Evolutionary conservation across 108 stramenopile genomes (phyloP).

Genomic region (Fragilaria radians): DNA sequence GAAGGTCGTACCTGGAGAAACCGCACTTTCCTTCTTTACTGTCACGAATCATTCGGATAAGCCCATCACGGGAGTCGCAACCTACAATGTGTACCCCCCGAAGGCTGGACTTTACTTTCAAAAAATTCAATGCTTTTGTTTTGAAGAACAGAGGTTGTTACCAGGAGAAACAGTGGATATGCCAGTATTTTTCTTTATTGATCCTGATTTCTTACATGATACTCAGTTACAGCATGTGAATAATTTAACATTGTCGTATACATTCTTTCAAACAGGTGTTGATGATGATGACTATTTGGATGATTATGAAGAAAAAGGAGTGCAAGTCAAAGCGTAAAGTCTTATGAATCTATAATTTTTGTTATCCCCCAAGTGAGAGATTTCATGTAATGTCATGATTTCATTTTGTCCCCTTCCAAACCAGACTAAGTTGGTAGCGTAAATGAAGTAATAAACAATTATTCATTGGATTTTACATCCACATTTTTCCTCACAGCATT

Average conservation of each 20-base stretch:
- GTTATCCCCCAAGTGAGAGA: too few species aligned
- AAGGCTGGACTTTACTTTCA: constrained; percentile 97
- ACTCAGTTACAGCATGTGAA: constrained; percentile 84
- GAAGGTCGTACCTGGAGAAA: constrained; percentile 96
- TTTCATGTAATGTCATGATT: too few species aligned
- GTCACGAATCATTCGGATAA: constrained; percentile 90
- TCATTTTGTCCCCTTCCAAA: too few species aligned
- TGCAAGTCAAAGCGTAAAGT: too few species aligned
- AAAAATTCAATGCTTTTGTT: constrained; percentile 99
- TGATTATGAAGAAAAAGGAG: constrained; percentile 14
- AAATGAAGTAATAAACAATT: too few species aligned
- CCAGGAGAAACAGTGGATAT: constrained; percentile 98
- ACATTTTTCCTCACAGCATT: too few species aligned
- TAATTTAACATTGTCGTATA: constrained; percentile 93
- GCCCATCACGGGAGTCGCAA: constrained; percentile 97
- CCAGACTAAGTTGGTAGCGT: too few species aligned
- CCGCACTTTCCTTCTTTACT: constrained; percentile 94
- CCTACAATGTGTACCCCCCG: constrained; percentile 98
- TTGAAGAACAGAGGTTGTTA: constrained; percentile 96
- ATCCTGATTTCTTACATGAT: constrained; percentile 95
- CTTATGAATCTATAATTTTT: too few species aligned
- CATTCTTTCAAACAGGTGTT: constrained; percentile 96
- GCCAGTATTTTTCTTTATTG: constrained; percentile 99
- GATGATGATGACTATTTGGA: constrained; percentile 85
- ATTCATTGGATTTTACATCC: too few species aligned